Conservation (phyloP, 192 early-diverging fungal species). For the Coemansia biformis region DNA sequence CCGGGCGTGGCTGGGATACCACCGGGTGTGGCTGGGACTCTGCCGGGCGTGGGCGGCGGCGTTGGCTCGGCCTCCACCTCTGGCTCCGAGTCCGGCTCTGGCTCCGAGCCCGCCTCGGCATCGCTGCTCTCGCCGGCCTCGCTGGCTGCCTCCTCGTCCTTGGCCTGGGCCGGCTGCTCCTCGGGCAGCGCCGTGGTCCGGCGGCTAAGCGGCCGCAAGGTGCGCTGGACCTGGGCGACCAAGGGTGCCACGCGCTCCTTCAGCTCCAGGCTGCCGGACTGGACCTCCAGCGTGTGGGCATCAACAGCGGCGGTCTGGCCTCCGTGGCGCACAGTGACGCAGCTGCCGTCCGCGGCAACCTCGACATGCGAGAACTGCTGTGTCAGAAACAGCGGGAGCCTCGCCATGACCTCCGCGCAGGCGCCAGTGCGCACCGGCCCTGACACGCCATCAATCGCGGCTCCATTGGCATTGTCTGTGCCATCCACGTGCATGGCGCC, state of each 20-base stretch:
- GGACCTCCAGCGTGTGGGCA: conserved; percentile 20
- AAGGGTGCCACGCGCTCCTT: conserved; percentile 27
- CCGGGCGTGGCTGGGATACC: too few relatives aligned
- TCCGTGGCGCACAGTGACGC: conserved; percentile 23
- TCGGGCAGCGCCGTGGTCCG: conserved; percentile 24
- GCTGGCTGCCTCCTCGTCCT: conserved; percentile 1
- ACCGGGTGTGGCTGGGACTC: too few relatives aligned
- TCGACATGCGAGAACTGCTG: conserved; percentile 41
- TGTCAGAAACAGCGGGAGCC: conserved; percentile 32
- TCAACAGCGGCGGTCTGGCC: conserved; percentile 16
- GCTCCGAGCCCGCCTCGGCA: background rate
- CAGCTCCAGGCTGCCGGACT: conserved; percentile 31
- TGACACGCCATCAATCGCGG: too few relatives aligned
- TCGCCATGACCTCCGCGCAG: conserved; percentile 14
- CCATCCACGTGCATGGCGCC: background rate
- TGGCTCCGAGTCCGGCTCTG: too few relatives aligned
- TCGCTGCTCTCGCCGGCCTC: background rate
- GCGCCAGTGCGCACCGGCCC: conserved; percentile 13
- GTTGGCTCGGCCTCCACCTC: too few relatives aligned
- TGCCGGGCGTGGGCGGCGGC: too few relatives aligned
- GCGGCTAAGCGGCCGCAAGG: conserved; percentile 35
- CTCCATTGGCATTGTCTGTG: too few relatives aligned
- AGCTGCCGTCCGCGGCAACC: conserved; percentile 9
- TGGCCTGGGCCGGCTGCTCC: conserved; percentile 1
- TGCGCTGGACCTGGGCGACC: conserved; percentile 29